phyloP scores from a whole-genome alignment of 2,329 filamentous ascomycete species.

The Botrytis medusae region DNA sequence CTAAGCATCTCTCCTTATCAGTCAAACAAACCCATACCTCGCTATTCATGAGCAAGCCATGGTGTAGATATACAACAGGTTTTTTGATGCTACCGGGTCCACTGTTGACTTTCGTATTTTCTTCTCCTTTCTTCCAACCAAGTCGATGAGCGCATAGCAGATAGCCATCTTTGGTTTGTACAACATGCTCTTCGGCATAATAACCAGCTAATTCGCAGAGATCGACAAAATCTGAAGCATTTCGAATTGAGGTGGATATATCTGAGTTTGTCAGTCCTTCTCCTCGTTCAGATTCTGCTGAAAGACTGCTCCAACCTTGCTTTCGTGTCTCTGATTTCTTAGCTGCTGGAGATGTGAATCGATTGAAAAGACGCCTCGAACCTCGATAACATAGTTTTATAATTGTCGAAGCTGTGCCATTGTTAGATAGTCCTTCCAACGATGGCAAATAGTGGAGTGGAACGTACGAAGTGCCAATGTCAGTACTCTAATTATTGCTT shows the following conservation, averaged over 20 bases:
- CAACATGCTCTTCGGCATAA: constrained; percentile 91
- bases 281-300: constrained; percentile 54
- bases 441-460: not conserved
- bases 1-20: constrained; percentile 79
- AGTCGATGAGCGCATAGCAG: constrained; percentile 86
- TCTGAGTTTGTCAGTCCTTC: constrained; percentile 43
- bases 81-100: constrained; percentile 69
- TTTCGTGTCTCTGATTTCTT: constrained; percentile 67
- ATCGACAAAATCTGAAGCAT: constrained; percentile 89
- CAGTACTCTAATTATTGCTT: constrained; percentile 78
- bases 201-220: constrained; percentile 92
- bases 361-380: constrained; percentile 81
- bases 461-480: constrained; percentile 80
- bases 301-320: constrained; percentile 61
- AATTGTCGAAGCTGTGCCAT: constrained; percentile 65
- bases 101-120: constrained; percentile 73
- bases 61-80: constrained; percentile 89
- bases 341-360: constrained; percentile 67
- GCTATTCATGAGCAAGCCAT: constrained; percentile 97
- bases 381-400: constrained; percentile 79
- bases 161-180: constrained; percentile 92
- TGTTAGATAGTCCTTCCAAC: not conserved
- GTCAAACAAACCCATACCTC: constrained; percentile 97
- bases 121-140: constrained; percentile 79
- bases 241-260: constrained; percentile 73